Percentiles rank a stretch among this genome's conserved stretches.
phyloP scores from a whole-genome alignment of 257 asterid species.

The Solanum medicagineum region DNA sequence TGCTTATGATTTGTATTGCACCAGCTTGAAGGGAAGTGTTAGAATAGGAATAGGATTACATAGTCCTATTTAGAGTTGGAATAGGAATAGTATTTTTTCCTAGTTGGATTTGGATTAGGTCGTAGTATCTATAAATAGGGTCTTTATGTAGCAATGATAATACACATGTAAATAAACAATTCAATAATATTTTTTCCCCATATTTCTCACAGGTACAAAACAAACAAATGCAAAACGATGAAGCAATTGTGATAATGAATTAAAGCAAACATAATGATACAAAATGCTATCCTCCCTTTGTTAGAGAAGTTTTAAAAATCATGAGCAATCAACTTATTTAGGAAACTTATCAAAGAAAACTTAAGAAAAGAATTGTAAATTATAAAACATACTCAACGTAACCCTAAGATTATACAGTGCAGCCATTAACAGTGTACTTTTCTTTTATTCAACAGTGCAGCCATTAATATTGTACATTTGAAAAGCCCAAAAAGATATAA shows the following conservation, averaged over 20 bases:
- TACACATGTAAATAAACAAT: too few relatives aligned
- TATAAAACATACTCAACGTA: background rate
- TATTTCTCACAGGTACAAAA: background rate
- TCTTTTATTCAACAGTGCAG: background rate
- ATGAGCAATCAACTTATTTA: background rate
- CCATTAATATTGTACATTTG: background rate
- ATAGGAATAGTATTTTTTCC: too few relatives aligned
- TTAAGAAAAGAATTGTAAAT: background rate
- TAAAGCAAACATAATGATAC: background rate
- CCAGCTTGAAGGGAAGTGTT: too few relatives aligned
- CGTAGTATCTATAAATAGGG: too few relatives aligned
- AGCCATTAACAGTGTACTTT: background rate
- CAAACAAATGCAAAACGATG: background rate
- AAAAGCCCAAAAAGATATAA: background rate
- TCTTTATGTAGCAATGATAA: too few relatives aligned
- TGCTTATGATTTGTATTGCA: too few relatives aligned
- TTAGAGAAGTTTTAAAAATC: background rate
- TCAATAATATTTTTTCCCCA: too few relatives aligned
- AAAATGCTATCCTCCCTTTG: background rate
- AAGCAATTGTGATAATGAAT: background rate
- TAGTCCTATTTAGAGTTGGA: too few relatives aligned
- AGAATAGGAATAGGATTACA: too few relatives aligned
- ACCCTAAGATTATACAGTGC: background rate
- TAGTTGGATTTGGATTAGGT: too few relatives aligned
- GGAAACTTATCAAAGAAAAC: background rate